Conservation (phyloP, 1,139 yeast genomes). For the Lizanozyma gosingica region DNA sequence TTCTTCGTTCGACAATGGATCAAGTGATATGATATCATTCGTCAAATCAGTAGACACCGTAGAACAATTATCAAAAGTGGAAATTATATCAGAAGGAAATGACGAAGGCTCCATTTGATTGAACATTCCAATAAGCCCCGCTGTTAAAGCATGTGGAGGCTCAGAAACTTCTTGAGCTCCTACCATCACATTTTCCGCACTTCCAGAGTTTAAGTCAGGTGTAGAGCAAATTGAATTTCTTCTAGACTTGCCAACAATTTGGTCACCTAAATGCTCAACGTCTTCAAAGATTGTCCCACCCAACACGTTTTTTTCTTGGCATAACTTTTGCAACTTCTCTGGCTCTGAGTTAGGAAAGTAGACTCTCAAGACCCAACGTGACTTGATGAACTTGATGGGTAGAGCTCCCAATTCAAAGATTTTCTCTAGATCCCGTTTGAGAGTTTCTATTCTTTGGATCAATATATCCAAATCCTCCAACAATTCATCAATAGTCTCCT, state of each 20-base stretch:
- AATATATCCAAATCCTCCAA: conserved; percentile 23
- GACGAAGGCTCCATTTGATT: not conserved
- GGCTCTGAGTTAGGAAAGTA: conserved; percentile 53
- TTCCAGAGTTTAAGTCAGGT: not conserved
- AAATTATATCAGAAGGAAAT: not conserved
- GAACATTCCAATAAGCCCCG: not conserved
- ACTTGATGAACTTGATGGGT: conserved; percentile 32
- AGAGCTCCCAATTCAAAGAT: conserved; percentile 42
- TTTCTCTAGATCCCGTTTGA: conserved; percentile 24
- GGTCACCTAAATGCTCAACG: not conserved
- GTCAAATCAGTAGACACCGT: not conserved
- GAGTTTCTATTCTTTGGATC: conserved; percentile 26
- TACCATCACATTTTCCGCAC: not conserved
- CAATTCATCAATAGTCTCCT: conserved; percentile 35
- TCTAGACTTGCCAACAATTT: not conserved
- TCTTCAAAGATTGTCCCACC: conserved; percentile 41
- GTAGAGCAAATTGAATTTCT: not conserved
- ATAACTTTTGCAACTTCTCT: conserved; percentile 37
- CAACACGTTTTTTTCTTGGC: conserved; percentile 41
- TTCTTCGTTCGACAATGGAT: conserved; percentile 16
- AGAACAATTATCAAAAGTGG: not conserved
- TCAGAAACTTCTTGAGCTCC: not conserved
- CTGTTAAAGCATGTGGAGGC: not conserved
- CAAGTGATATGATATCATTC: conserved; percentile 1
- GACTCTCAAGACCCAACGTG: conserved; percentile 33